Evolutionary conservation across 495 filamentous ascomycete genomes (phyloP), one percentile per base, ranked within the genome.

Genomic region (Podospora pseudopauciseta): DNA sequence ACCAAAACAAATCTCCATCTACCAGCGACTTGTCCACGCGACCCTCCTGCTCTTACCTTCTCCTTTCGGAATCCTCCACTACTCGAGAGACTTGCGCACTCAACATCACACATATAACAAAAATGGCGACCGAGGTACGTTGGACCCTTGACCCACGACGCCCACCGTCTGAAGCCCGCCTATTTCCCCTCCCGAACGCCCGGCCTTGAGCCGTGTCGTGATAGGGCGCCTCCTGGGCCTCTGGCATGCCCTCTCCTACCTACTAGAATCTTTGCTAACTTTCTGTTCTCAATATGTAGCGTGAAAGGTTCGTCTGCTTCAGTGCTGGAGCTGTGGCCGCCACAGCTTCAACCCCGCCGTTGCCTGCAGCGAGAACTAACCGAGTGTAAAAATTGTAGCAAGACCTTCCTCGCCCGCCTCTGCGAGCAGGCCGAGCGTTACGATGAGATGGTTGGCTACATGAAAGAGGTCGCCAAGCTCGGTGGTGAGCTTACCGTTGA

Each of bases 381-480:
- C 68, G 58, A 69, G 65, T 67, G 71, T 68, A 63, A 67, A 70
- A 68, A 65, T 70, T 80, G 77, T 82, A 99, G 96, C 91, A 98
- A 99, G 90, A 99, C 95, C 75, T 99, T 99, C 87, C 92, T 99
- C 80, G 95, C 95, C 78, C 89, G 95, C 86, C 92, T 99, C 79
- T 98, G 95, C 87, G 95, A 99, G 92, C 95, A 99, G 90, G 95
- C 95, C 78, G 95, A 99, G 88, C 95, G 95, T 80, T 99, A 99
- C 81, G 95, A 99, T 92, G 95, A 99, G 85, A 99, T 99, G 95
- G 95, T 99, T 74, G 92, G 90, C 77, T 99, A 92, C 87, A 99
- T 99, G 95, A 99, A 99, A 91, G 93, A 97, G 89, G 95, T 99
- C 79, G 95, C 95, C 80, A 97, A 97, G 94, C 88, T 99, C 75